Percentiles rank a stretch among this genome's conserved stretches.
phyloP scores from a whole-genome alignment of 352 stramenopile genomes.

The Pseudoperonospora humuli region DNA sequence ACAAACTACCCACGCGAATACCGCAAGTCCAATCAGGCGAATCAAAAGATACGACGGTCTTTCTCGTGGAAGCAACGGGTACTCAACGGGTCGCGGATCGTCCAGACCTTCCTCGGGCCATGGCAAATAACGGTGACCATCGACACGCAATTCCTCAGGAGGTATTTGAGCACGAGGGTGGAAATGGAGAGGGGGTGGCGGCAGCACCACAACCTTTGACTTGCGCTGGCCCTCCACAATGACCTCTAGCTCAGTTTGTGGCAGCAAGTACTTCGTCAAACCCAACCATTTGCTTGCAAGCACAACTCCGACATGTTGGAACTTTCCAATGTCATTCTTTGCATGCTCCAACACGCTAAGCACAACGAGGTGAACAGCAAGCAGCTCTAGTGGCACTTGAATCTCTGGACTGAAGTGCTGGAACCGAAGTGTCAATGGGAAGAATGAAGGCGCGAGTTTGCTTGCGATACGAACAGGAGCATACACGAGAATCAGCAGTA shows the following conservation, averaged over 20 bases:
- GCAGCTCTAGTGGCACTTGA: constrained; percentile 93
- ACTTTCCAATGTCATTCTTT: constrained; percentile 78
- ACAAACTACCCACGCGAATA: constrained; percentile 56
- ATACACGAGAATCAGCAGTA: constrained; percentile 86
- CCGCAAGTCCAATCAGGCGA: constrained; percentile 41
- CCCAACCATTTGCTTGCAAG: constrained; percentile 56
- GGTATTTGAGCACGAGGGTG: constrained; percentile 63
- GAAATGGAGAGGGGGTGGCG: constrained; percentile 72
- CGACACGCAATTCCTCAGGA: constrained; percentile 56
- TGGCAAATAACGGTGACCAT: constrained; percentile 69
- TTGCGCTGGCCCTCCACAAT: constrained; percentile 26
- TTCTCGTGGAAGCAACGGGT: constrained; percentile 51
- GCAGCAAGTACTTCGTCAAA: constrained; percentile 62
- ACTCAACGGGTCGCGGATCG: constrained; percentile 57
- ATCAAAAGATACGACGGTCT: constrained; percentile 43
- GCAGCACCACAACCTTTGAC: constrained; percentile 37
- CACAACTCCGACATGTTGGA: constrained; percentile 58
- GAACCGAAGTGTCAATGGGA: constrained; percentile 82
- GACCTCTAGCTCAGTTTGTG: constrained; percentile 37
- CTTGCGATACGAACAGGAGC: constrained; percentile 67
- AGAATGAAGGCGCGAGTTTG: constrained; percentile 39
- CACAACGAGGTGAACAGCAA: constrained; percentile 93
- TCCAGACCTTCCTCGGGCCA: constrained; percentile 81
- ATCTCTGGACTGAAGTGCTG: constrained; percentile 90
- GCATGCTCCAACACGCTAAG: constrained; percentile 90